These are phyloP conservation scores for Zymoseptoria pseudotritici DNA, from an alignment of 2,329 filamentous ascomycete species.

Conservation along the genomic window DNA sequence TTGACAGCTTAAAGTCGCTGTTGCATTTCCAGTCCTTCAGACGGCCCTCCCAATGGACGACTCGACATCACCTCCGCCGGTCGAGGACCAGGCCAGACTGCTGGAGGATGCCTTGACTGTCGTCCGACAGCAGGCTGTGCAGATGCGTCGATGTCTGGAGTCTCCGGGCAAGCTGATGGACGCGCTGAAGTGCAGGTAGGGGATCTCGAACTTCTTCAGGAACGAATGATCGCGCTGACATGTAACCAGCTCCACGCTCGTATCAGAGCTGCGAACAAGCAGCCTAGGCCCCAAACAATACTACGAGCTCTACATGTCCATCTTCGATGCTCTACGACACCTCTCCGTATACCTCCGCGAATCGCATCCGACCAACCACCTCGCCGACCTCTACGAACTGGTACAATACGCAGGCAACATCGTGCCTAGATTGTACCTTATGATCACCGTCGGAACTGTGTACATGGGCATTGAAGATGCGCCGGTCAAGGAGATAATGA, in stretches of 20 bases:
- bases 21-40: background rate
- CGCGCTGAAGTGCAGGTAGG: conserved; percentile 97
- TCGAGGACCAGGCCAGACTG: conserved; percentile 66
- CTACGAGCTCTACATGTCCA: conserved; percentile 98
- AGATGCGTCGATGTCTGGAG: conserved; percentile 97
- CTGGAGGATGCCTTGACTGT: conserved; percentile 95
- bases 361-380: conserved; percentile 94
- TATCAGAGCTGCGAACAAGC: conserved; percentile 95
- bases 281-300: conserved; percentile 98
- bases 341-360: conserved; percentile 94
- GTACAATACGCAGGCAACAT: conserved; percentile 99
- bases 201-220: background rate
- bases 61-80: conserved; percentile 35
- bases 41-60: conserved; percentile 15
- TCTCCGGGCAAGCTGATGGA: conserved; percentile 99
- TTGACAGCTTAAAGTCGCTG: background rate
- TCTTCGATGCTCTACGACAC: conserved; percentile 95
- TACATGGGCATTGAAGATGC: conserved; percentile 99
- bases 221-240: conserved; percentile 7
- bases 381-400: conserved; percentile 94
- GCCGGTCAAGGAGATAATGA: conserved; percentile 99
- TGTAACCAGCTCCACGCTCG: conserved; percentile 73
- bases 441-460: conserved; percentile 98
- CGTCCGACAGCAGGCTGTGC: conserved; percentile 89
- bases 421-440: conserved; percentile 89